These are phyloP conservation scores for Leavenworthia alabamica DNA, from an alignment of 345 rosid species.

Conservation along the genomic window DNA sequence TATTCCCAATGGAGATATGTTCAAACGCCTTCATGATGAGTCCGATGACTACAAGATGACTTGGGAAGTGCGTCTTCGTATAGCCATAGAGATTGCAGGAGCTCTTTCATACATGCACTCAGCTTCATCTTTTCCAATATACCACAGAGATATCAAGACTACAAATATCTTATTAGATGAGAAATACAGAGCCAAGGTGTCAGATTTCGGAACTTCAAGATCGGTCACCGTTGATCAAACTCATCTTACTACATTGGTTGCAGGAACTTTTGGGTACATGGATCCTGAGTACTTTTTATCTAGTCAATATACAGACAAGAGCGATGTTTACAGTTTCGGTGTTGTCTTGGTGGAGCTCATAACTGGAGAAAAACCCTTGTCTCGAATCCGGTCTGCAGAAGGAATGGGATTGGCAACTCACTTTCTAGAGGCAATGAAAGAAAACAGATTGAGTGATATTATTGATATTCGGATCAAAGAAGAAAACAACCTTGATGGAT, in stretches of 20 bases:
- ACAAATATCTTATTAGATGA: constrained; percentile 17
- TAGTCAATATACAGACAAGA: constrained; percentile 30
- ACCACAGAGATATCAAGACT: constrained; percentile 25
- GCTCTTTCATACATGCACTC: constrained; percentile 23
- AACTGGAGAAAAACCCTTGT: constrained; percentile 30
- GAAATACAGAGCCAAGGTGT: constrained; percentile 10
- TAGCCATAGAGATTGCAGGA: constrained; percentile 3
- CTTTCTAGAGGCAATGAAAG: constrained; percentile 28
- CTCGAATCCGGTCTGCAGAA: constrained; percentile 23
- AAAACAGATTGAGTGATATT: constrained; percentile 13
- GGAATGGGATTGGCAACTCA: constrained; percentile 27
- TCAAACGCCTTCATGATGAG: constrained; percentile 9
- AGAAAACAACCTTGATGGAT: neutral
- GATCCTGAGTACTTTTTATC: constrained; percentile 38
- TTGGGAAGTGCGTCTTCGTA: constrained; percentile 27
- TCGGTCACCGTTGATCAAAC: constrained; percentile 16
- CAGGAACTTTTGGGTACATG: constrained; percentile 37
- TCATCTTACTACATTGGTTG: constrained; percentile 25
- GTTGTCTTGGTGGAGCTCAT: constrained; percentile 41
- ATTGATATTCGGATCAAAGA: constrained; percentile 21
- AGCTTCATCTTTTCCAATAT: constrained; percentile 20
- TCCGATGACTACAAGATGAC: neutral
- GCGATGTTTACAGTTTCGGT: constrained; percentile 48
- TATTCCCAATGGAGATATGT: constrained; percentile 22
- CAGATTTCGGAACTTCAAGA: constrained; percentile 30